phyloP scores from a whole-genome alignment of 352 stramenopile species.

The Phytophthora kernoviae region DNA sequence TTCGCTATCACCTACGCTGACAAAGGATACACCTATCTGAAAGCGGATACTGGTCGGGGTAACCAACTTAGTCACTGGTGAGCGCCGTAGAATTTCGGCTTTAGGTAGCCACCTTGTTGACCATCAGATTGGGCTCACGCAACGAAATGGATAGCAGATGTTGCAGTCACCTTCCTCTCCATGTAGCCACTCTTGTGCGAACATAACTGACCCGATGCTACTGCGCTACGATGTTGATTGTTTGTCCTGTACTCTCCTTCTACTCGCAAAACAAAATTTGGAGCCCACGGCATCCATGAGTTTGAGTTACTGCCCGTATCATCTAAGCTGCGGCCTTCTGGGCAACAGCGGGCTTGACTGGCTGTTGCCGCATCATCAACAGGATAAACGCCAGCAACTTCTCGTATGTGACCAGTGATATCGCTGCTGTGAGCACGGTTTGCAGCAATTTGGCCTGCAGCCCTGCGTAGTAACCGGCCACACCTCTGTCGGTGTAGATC shows the following conservation, averaged over 20 bases:
- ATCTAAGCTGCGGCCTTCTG: conserved; percentile 49
- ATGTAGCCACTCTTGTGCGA: not conserved
- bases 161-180: not conserved
- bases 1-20: not conserved
- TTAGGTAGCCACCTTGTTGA: too few relatives aligned
- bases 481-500: conserved; percentile 71
- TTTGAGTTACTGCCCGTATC: not conserved
- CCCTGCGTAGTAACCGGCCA: conserved; percentile 87
- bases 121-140: too few relatives aligned
- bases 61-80: too few relatives aligned
- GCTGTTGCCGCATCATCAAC: conserved; percentile 48
- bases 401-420: conserved; percentile 95
- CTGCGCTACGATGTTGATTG: too few relatives aligned
- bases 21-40: too few relatives aligned
- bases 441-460: conserved; percentile 94
- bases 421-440: conserved; percentile 92
- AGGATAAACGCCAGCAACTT: conserved; percentile 81
- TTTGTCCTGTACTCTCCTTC: not conserved
- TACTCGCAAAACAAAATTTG: not conserved
- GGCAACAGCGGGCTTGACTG: conserved; percentile 30
- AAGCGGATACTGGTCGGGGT: too few relatives aligned
- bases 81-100: too few relatives aligned
- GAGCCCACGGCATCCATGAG: not conserved
- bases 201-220: not conserved
- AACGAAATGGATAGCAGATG: too few relatives aligned